Evolutionary conservation across 805 yeast species (phyloP), one percentile per base, ranked within the genome.

Genomic region (Cephaloascus fragrans): DNA sequence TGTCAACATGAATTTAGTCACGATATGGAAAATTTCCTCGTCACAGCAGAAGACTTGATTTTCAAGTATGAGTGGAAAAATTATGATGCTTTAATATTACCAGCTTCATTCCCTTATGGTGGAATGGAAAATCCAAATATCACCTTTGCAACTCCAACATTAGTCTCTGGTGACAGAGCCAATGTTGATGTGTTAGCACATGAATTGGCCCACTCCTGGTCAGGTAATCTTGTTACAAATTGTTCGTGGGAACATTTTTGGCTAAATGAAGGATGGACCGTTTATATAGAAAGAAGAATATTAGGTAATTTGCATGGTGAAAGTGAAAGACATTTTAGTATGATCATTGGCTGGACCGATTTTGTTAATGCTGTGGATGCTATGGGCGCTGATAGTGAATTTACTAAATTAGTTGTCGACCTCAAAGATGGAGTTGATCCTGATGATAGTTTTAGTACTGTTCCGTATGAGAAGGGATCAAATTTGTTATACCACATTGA

Each of bases 251-350:
- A 85, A 53, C 95, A 87, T 62, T 87, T 88, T 58, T 88, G 95
- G 93, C 72, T 88, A 47, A 88, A 88, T 56, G 96, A 88, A 64
- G 96, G 96, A 29, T 88, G 96, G 96, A 87, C 96, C 4, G 96
- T 88, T 32, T 88, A 88, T 56, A 60, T 88, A 29, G 96, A 88
- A 60, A 74, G 96, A 56, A 68, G 95, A 50, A 87, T 88, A 42
- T 64, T 77, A 20, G 95, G 84, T 15, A 73, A 69, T 14, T 56
- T 86, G n/a, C 86, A 85, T 52, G 95, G 93, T 18, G 90, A 84
- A 49, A 59, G 76, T 26, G 68, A 75, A 33, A 75, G 96, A 53
- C 90, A 86, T 49, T 84, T 88, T 55, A 71, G 80, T 44, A 87
- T 88, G 31, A 78, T 88, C 44, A 82, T 84, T 50, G 96, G 96